Conservation (phyloP, 2,329 filamentous ascomycete species). For the Magnaporthiopsis rhizophila region DNA sequence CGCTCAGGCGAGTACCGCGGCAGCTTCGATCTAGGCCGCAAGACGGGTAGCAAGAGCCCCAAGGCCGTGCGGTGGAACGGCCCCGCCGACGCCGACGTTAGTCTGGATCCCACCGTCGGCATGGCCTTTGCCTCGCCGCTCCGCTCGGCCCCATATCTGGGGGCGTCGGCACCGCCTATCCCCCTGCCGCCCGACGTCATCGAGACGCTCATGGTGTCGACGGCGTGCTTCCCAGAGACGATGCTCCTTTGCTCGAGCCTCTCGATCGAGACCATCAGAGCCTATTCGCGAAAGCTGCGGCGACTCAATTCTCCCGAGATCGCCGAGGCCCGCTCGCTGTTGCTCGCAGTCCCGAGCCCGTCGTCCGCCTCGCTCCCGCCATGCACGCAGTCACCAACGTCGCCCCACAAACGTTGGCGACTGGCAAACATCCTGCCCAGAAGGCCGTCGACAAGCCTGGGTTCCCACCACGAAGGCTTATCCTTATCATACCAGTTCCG, state of each 20-base stretch:
- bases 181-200: slow-evolving; percentile 45
- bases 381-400: slow-evolving; percentile 23
- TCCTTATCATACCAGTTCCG: not conserved
- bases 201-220: slow-evolving; percentile 45
- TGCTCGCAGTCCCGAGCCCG: not conserved
- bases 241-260: slow-evolving; percentile 48
- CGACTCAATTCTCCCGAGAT: slow-evolving; percentile 22
- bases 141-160: not conserved
- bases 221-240: slow-evolving; percentile 50
- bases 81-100: not conserved
- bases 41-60: not conserved
- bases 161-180: slow-evolving; percentile 23
- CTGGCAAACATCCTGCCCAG: slow-evolving; percentile 5
- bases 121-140: slow-evolving; percentile 5
- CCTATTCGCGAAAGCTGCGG: slow-evolving; percentile 44
- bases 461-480: not conserved
- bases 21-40: not conserved
- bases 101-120: not conserved
- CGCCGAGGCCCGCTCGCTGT: slow-evolving; percentile 14
- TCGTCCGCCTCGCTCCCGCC: slow-evolving; percentile 12
- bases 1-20: not conserved
- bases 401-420: not conserved
- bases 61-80: not conserved
- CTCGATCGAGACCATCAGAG: slow-evolving; percentile 49
- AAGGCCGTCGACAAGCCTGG: not conserved